Percentiles rank a stretch among this genome's conserved stretches.
Evolutionary conservation across 192 early-diverging fungal genomes (phyloP).

Genomic region (Entomortierella beljakovae): DNA sequence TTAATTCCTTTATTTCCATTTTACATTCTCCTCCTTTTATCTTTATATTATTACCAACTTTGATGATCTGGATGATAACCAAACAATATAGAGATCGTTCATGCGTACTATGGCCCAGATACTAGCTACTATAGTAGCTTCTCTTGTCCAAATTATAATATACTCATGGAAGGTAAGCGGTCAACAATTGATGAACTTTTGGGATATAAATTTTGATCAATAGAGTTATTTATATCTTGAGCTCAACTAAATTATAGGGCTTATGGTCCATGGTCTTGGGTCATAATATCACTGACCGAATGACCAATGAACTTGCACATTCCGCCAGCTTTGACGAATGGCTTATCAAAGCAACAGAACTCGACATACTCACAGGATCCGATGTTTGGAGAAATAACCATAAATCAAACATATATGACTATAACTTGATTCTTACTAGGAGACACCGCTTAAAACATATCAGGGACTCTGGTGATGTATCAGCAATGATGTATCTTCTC

Average conservation of each 20-base stretch:
- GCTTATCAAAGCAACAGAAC: slow-evolving; percentile 57
- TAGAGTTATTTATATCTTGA: background rate
- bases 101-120: slow-evolving; percentile 16
- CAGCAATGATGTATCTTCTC: slow-evolving; percentile 70
- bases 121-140: slow-evolving; percentile 25
- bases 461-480: slow-evolving; percentile 62
- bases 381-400: slow-evolving; percentile 71
- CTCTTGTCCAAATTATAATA: slow-evolving; percentile 32
- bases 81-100: background rate
- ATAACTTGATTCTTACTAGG: slow-evolving; percentile 68
- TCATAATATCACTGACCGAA: slow-evolving; percentile 57
- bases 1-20: too few relatives aligned
- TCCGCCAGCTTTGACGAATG: slow-evolving; percentile 67
- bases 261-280: slow-evolving; percentile 42
- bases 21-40: too few relatives aligned
- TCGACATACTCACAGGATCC: slow-evolving; percentile 62
- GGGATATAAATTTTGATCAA: background rate
- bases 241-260: slow-evolving; percentile 10
- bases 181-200: background rate
- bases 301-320: slow-evolving; percentile 56
- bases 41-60: too few relatives aligned
- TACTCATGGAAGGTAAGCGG: slow-evolving; percentile 51
- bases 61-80: background rate
- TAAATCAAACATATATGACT: slow-evolving; percentile 69
- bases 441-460: slow-evolving; percentile 61